A percentile compares a stretch with the other conserved stretches of the same genome.
phyloP scores from a whole-genome alignment of 1,139 yeast genomes.

The Geotrichum histeridarum region DNA sequence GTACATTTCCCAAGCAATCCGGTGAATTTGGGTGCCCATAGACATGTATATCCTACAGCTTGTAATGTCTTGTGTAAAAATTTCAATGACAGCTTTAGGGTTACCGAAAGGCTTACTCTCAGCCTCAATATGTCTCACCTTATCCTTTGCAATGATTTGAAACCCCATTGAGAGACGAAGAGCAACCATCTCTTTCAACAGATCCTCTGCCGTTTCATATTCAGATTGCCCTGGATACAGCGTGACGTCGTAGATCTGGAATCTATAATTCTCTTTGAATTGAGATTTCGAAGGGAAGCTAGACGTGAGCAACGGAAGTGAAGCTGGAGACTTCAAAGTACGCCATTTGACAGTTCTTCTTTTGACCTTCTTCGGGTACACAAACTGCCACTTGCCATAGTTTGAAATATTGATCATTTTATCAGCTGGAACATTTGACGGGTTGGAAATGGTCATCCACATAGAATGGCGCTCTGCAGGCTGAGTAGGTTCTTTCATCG shows the following conservation, averaged over 20 bases:
- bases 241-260: conserved; percentile 60
- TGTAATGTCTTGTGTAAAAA: conserved; percentile 42
- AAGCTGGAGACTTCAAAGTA: conserved; percentile 88
- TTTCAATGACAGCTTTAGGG: conserved; percentile 39
- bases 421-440: conserved; percentile 29
- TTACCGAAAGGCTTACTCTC: conserved; percentile 54
- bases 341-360: conserved; percentile 81
- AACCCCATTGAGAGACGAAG: conserved; percentile 79
- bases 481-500: background rate
- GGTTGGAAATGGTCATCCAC: conserved; percentile 33
- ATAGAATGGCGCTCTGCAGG: conserved; percentile 19
- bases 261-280: conserved; percentile 43
- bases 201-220: conserved; percentile 51
- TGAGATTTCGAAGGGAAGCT: conserved; percentile 68
- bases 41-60: conserved; percentile 70
- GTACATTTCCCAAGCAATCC: conserved; percentile 62
- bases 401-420: conserved; percentile 29
- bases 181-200: conserved; percentile 84
- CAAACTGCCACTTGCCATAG: conserved; percentile 81
- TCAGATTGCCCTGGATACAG: conserved; percentile 52
- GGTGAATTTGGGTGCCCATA: conserved; percentile 77
- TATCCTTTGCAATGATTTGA: conserved; percentile 75
- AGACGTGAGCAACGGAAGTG: conserved; percentile 74
- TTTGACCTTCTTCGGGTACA: conserved; percentile 65
- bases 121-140: conserved; percentile 60